Conservation (phyloP, 225 moss, liverwort and hornwort species). For the Takakia lepidozioides region DNA sequence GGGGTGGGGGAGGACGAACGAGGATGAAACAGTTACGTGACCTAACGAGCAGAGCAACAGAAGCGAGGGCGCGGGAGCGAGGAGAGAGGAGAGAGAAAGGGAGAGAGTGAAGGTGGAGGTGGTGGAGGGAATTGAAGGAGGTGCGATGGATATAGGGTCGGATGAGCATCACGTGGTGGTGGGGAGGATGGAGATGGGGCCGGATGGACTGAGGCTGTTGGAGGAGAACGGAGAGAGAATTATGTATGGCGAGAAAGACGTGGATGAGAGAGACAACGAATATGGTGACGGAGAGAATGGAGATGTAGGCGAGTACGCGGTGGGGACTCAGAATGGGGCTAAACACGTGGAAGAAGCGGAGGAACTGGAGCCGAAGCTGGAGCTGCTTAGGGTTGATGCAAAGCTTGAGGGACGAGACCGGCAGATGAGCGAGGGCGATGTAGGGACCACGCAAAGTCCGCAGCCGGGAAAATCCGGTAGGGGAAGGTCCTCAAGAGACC, state of each 20-base stretch:
- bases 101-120: too few species aligned
- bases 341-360: constrained; percentile 21
- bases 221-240: constrained; percentile 31
- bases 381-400: constrained; percentile 22
- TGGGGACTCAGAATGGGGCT: constrained; percentile 38
- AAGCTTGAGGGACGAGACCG: constrained; percentile 24
- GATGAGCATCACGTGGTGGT: constrained; percentile 48
- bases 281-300: constrained; percentile 6
- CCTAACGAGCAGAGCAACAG: too few species aligned
- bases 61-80: too few species aligned
- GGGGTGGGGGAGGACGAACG: too few species aligned
- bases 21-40: too few species aligned
- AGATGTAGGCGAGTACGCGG: constrained; percentile 7
- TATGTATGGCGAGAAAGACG: constrained; percentile 39
- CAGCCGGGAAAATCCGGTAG: constrained; percentile 20
- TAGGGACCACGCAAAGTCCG: constrained; percentile 31
- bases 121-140: neutral
- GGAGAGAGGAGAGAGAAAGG: too few species aligned
- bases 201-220: constrained; percentile 16
- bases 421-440: constrained; percentile 35
- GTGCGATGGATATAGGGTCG: neutral
- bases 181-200: constrained; percentile 42
- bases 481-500: constrained; percentile 25
- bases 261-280: constrained; percentile 1
- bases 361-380: constrained; percentile 35